A percentile compares a stretch with the other conserved stretches of the same genome.
These are phyloP conservation scores for Debaryomyces prosopidis DNA, from an alignment of 805 yeast genomes.

Conservation along the genomic window DNA sequence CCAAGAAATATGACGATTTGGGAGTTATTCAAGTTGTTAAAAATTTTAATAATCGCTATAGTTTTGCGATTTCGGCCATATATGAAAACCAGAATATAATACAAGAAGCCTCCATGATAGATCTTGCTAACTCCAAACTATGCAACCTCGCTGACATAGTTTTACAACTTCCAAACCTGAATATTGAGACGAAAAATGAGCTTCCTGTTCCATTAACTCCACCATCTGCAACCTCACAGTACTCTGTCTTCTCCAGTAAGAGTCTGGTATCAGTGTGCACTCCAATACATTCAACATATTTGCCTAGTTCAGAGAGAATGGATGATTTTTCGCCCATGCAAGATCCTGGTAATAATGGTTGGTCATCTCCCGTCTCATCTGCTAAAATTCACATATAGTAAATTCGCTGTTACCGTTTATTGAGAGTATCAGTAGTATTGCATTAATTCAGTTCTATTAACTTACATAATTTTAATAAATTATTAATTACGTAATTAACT, in stretches of 20 bases:
- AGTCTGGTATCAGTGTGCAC: conserved; percentile 21
- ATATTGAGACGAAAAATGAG: conserved; percentile 1
- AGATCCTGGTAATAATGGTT: conserved; percentile 4
- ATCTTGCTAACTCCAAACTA: conserved; percentile 13
- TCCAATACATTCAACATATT: conserved; percentile 21
- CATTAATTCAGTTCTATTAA: conserved; percentile 5
- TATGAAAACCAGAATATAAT: conserved; percentile 18
- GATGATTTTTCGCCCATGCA: conserved; percentile 11
- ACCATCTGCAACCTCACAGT: conserved; percentile 44
- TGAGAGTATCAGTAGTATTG: background rate
- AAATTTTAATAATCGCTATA: conserved; percentile 23
- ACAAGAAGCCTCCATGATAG: conserved; percentile 4
- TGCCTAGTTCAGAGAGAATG: conserved; percentile 8
- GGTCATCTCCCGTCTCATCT: conserved; percentile 11
- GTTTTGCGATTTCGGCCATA: conserved; percentile 15
- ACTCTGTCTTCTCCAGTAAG: conserved; percentile 35
- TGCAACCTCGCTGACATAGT: conserved; percentile 24
- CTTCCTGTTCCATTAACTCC: conserved; percentile 32
- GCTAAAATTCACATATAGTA: conserved; percentile 6
- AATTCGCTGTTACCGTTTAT: background rate
- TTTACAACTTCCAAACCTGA: conserved; percentile 21
- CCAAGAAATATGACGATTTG: conserved; percentile 49
- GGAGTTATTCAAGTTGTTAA: conserved; percentile 54
- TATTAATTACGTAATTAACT: conserved; percentile 34
- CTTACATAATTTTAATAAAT: conserved; percentile 1